These are phyloP conservation scores for Hypoxylon sp. DNA, from an alignment of 2,329 filamentous ascomycete species.

Conservation along the genomic window DNA sequence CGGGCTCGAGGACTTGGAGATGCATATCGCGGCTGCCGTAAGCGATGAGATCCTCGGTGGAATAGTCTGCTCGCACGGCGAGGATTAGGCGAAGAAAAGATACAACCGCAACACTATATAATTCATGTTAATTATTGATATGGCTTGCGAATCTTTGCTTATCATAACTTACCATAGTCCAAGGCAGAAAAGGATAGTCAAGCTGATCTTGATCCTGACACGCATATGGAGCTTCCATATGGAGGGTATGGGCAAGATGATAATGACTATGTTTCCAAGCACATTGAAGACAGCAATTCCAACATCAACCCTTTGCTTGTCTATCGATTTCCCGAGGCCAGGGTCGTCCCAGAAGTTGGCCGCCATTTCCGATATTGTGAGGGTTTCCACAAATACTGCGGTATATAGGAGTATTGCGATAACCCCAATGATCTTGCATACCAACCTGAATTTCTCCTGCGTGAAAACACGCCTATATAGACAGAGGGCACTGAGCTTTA, in stretches of 20 bases:
- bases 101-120: slow-evolving; percentile 24
- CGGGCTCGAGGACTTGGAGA: slow-evolving; percentile 38
- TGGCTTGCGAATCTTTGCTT: no score
- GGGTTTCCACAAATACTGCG: slow-evolving; percentile 34
- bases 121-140: slow-evolving; percentile 1
- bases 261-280: slow-evolving; percentile 62
- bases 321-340: slow-evolving; percentile 30
- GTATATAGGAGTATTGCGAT: slow-evolving; percentile 48
- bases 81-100: slow-evolving; percentile 22
- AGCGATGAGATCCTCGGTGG: background rate
- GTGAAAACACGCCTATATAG: slow-evolving; percentile 56
- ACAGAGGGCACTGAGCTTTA: slow-evolving; percentile 56
- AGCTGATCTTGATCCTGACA: slow-evolving; percentile 57
- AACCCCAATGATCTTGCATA: slow-evolving; percentile 33
- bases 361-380: slow-evolving; percentile 45
- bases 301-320: slow-evolving; percentile 53
- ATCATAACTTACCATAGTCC: slow-evolving; percentile 58
- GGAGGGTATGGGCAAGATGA: slow-evolving; percentile 63
- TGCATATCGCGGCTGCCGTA: slow-evolving; percentile 27
- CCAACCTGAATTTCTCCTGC: slow-evolving; percentile 27
- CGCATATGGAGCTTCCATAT: slow-evolving; percentile 63
- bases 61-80: slow-evolving; percentile 1
- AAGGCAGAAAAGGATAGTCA: slow-evolving; percentile 61
- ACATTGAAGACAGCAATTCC: slow-evolving; percentile 59
- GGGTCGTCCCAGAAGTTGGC: slow-evolving; percentile 50